Evolutionary conservation across 805 yeast species (phyloP).

Genomic region (Teunomyces pallodes): DNA sequence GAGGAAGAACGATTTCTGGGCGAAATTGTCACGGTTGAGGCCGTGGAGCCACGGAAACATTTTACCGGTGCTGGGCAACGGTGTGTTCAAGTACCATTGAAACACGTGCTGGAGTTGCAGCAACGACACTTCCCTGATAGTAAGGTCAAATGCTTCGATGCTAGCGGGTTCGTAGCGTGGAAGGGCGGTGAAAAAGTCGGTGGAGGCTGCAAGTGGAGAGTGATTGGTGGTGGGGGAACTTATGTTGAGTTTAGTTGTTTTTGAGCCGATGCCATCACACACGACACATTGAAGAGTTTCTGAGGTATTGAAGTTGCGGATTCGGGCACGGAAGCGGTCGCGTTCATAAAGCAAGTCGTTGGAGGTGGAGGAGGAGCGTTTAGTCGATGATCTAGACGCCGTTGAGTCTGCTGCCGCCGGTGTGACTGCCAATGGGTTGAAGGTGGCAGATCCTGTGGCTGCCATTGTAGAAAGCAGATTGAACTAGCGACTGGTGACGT

Average conservation of each 20-base stretch:
- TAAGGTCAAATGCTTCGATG: background rate
- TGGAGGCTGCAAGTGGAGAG: constrained; percentile 2
- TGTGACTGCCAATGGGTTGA: background rate
- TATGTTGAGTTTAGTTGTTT: constrained; percentile 36
- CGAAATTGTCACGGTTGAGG: constrained; percentile 52
- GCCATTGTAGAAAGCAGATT: background rate
- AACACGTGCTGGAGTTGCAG: constrained; percentile 21
- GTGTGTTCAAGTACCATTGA: constrained; percentile 36
- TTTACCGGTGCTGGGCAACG: constrained; percentile 57
- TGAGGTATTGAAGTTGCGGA: constrained; percentile 28
- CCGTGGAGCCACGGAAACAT: constrained; percentile 95
- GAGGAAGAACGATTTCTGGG: constrained; percentile 49
- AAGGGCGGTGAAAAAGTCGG: constrained; percentile 2
- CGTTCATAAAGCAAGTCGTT: constrained; percentile 40
- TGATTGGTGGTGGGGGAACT: background rate
- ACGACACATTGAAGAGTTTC: constrained; percentile 24
- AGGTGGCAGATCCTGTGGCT: background rate
- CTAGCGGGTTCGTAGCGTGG: background rate
- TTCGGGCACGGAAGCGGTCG: constrained; percentile 40
- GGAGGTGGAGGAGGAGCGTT: constrained; percentile 39
- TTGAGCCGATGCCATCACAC: constrained; percentile 34
- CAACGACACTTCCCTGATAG: constrained; percentile 13
- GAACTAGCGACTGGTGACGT: background rate
- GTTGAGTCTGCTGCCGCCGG: background rate
- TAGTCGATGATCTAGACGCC: constrained; percentile 14